Percentiles rank a stretch among this genome's conserved stretches.
These are phyloP conservation scores for Cercophora newfieldiana DNA, from an alignment of 495 filamentous ascomycete genomes.

Conservation along the genomic window DNA sequence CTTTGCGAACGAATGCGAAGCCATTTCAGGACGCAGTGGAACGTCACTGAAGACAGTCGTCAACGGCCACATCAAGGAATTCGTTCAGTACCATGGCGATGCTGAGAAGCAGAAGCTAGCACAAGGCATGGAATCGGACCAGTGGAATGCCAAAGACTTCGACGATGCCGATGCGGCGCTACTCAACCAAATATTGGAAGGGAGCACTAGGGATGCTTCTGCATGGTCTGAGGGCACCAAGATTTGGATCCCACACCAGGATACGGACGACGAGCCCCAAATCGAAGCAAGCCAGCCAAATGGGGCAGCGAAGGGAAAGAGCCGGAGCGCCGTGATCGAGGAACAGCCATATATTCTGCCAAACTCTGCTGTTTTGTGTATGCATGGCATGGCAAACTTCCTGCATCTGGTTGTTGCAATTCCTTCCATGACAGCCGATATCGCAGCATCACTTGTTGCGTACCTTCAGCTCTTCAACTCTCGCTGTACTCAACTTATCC, in stretches of 20 bases:
- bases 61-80: constrained; percentile 88
- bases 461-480: constrained; percentile 92
- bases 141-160: constrained; percentile 90
- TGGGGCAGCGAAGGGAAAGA: constrained; percentile 63
- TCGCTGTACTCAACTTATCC: constrained; percentile 87
- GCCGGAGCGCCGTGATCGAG: constrained; percentile 75
- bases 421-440: constrained; percentile 82
- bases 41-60: constrained; percentile 82
- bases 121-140: constrained; percentile 82
- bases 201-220: constrained; percentile 76
- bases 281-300: constrained; percentile 43
- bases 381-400: constrained; percentile 78
- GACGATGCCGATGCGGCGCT: constrained; percentile 62
- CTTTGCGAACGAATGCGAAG: constrained; percentile 96
- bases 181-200: constrained; percentile 67
- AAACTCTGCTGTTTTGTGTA: constrained; percentile 72
- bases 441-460: constrained; percentile 61
- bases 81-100: constrained; percentile 74
- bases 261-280: constrained; percentile 31
- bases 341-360: constrained; percentile 84
- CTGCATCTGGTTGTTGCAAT: constrained; percentile 79
- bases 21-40: constrained; percentile 86
- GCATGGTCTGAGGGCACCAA: constrained; percentile 70
- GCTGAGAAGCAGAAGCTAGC: constrained; percentile 76
- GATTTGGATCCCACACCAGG: constrained; percentile 63